phyloP scores from a whole-genome alignment of 208 protist species.

The Leishmania tropica region DNA sequence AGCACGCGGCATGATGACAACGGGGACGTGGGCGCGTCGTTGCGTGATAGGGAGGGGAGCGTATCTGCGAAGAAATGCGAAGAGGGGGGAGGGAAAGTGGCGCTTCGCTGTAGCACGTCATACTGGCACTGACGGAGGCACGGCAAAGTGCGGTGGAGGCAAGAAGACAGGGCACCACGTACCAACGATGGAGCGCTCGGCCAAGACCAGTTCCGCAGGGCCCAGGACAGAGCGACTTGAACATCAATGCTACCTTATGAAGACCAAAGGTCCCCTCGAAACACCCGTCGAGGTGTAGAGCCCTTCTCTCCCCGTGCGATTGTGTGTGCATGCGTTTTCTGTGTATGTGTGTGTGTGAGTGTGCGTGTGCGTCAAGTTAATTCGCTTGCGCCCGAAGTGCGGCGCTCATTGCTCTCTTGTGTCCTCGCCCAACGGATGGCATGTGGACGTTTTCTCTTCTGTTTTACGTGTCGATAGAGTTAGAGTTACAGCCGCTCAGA shows the following conservation, averaged over 20 bases:
- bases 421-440: not conserved
- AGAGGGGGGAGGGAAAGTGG: not conserved
- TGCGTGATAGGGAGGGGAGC: not conserved
- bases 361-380: not conserved
- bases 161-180: not conserved
- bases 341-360: no score
- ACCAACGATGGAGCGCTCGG: not conserved
- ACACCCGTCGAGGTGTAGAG: not conserved
- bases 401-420: not conserved
- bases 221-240: not conserved
- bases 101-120: not conserved
- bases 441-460: not conserved
- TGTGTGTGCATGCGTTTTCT: not conserved
- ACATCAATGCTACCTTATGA: not conserved
- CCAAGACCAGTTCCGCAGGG: not conserved
- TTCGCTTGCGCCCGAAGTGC: not conserved
- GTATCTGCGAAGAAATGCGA: not conserved
- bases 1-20: slow-evolving; percentile 30
- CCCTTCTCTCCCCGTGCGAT: not conserved
- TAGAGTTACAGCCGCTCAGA: not conserved
- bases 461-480: not conserved
- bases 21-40: not conserved
- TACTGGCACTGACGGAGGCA: no score
- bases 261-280: not conserved
- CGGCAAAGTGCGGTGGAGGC: not conserved